Evolutionary conservation across 352 stramenopile species (phyloP), one percentile per base, ranked within the genome.

Genomic region (Albugo candida): DNA sequence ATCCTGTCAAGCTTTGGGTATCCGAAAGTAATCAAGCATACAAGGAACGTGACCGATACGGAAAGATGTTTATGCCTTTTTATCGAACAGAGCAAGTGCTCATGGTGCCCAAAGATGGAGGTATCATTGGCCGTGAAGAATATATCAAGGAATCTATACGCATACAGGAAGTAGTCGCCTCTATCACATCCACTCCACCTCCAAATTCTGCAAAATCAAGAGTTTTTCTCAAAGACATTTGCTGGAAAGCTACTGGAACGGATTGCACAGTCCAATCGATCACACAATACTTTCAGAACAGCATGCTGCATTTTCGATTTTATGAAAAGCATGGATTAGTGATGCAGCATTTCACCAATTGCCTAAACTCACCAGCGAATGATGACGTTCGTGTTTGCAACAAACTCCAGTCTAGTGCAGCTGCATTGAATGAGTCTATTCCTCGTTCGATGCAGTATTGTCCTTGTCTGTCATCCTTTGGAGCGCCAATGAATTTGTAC

Each of bases 281-380:
- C 53, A 79, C 66, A 0, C 66, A 81, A 54, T 78, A 70, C 52
- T 81, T 73, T 49, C 69, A 81, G 53, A 79, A 81, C 52, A 55
- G 57, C 5, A 54, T 75, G 49, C 59, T 70, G 8, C 58, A 72
- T 45, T 81, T 79, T 45, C 60, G 70, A 13, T 60, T 79, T 21
- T 81, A 81, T 36, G 63, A 67, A 17, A 52, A 64, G 34, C 53
- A 76, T 40, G 58, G 52, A 0, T 18, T 77, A 1, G 65, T 65
- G 1, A 52, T 71, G 21, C 37, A 40, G 19, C 68, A 81, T 43
- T 67, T 77, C 42, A 47, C 41, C 39, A 58, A 58, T 35, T 81
- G 68, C 39, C 34, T 75, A 4, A 62, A 72, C 40, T 68, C 53
- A 12, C 65, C 67, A 11, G 42, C 36, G 39, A 67, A 64, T 45